Conservation (phyloP, 1,284 basidiomycete genomes). For the Rhodotorula sp. region DNA sequence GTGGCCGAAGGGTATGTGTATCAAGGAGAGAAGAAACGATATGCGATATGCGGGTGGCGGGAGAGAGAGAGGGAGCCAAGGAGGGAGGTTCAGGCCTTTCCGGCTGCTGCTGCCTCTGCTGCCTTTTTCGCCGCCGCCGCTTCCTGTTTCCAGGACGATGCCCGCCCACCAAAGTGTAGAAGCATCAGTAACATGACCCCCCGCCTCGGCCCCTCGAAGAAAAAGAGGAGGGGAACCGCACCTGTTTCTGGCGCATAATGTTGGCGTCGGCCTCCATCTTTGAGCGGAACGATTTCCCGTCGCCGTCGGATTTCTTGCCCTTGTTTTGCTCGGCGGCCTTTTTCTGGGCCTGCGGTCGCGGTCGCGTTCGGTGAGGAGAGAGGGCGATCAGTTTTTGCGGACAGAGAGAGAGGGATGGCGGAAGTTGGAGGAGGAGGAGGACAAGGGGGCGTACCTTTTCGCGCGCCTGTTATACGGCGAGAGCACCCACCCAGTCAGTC, state of each 20-base stretch:
- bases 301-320: slow-evolving; percentile 16
- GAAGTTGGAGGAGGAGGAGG: no score
- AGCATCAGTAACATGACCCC: no score
- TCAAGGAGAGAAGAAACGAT: neutral
- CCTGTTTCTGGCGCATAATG: slow-evolving; percentile 27
- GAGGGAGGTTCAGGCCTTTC: neutral
- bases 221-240: neutral
- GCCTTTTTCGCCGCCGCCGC: slow-evolving; percentile 17
- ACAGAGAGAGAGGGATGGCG: neutral
- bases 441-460: neutral
- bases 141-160: slow-evolving; percentile 2
- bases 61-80: slow-evolving; percentile 2
- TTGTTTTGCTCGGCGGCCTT: slow-evolving; percentile 8
- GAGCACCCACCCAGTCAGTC: neutral
- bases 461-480: slow-evolving; percentile 2
- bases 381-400: neutral
- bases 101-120: slow-evolving; percentile 9
- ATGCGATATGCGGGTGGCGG: neutral
- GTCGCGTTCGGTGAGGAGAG: no score
- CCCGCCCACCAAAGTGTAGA: no score
- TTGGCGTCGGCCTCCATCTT: slow-evolving; percentile 23
- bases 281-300: slow-evolving; percentile 10
- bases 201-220: no score
- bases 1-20: neutral
- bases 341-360: slow-evolving; percentile 8